Evolutionary conservation across 2,329 filamentous ascomycete genomes (phyloP).

Genomic region (Fusarium sp.): DNA sequence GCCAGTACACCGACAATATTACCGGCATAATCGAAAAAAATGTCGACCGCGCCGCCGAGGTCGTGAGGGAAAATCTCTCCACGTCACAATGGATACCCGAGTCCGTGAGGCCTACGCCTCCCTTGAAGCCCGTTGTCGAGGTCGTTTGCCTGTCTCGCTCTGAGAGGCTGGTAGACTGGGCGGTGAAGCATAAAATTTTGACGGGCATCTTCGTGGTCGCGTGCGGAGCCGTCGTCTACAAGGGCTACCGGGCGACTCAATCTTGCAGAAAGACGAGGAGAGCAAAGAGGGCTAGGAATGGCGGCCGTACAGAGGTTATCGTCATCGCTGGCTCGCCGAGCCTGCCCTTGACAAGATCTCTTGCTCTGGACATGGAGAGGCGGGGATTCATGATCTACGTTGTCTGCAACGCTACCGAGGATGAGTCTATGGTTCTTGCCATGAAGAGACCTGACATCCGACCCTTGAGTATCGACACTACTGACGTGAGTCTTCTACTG

Average conservation of each 20-base stretch:
- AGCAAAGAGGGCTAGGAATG: slow-evolving; percentile 83
- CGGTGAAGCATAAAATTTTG: slow-evolving; percentile 77
- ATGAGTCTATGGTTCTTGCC: slow-evolving; percentile 82
- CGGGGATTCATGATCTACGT: slow-evolving; percentile 95
- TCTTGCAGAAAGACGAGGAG: slow-evolving; percentile 76
- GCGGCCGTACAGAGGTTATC: slow-evolving; percentile 86
- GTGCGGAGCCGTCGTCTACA: slow-evolving; percentile 73
- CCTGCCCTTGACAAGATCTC: slow-evolving; percentile 84
- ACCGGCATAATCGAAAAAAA: slow-evolving; percentile 85
- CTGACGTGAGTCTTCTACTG: slow-evolving; percentile 69
- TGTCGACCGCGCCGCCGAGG: slow-evolving; percentile 80
- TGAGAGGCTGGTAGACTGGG: slow-evolving; percentile 77
- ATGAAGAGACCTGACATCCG: slow-evolving; percentile 85
- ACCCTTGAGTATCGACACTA: slow-evolving; percentile 84
- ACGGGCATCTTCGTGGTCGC: slow-evolving; percentile 79
- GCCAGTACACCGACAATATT: slow-evolving; percentile 76
- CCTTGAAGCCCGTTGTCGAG: slow-evolving; percentile 51
- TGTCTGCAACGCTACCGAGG: slow-evolving; percentile 85
- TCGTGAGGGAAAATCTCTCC: slow-evolving; percentile 77
- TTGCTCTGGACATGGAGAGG: slow-evolving; percentile 88
- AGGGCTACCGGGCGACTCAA: slow-evolving; percentile 62
- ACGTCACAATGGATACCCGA: slow-evolving; percentile 80
- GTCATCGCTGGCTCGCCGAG: slow-evolving; percentile 90
- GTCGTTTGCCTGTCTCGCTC: slow-evolving; percentile 51
- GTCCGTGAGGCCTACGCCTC: slow-evolving; percentile 71